Evolutionary conservation across 2,329 filamentous ascomycete genomes (phyloP).

Genomic region (Elsinoe perseae): DNA sequence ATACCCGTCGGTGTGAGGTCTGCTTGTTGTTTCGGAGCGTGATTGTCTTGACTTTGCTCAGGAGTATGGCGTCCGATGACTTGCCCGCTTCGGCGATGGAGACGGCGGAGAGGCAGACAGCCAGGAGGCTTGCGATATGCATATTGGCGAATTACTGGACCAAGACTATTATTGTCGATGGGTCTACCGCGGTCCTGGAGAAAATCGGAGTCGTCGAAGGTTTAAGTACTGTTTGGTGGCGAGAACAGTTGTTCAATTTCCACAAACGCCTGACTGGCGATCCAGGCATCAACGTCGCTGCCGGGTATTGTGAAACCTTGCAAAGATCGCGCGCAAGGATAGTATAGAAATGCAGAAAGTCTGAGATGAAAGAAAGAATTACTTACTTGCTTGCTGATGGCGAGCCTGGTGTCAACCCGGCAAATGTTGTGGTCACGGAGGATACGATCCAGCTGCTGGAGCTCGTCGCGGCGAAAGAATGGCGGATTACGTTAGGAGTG

Average conservation of each 20-base stretch:
- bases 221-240: constrained; percentile 15
- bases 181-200: neutral
- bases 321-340: neutral
- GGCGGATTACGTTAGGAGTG: constrained; percentile 65
- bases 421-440: constrained; percentile 51
- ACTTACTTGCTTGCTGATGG: constrained; percentile 64
- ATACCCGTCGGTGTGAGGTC: constrained; percentile 68
- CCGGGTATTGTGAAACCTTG: neutral
- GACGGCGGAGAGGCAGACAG: constrained; percentile 19
- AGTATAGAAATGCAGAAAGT: neutral
- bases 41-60: constrained; percentile 64
- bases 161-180: neutral
- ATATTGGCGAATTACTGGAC: neutral
- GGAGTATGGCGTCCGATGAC: constrained; percentile 46
- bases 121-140: constrained; percentile 9
- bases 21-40: constrained; percentile 62
- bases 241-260: constrained; percentile 17
- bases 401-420: constrained; percentile 57
- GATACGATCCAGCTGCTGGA: constrained; percentile 50
- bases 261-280: constrained; percentile 4
- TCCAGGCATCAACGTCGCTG: constrained; percentile 7
- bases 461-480: constrained; percentile 65
- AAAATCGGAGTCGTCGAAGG: neutral
- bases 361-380: constrained; percentile 63
- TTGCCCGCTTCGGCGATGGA: constrained; percentile 25